phyloP scores from a whole-genome alignment of 768 basidiomycete species.

The Phylloporus rhodoxanthus region DNA sequence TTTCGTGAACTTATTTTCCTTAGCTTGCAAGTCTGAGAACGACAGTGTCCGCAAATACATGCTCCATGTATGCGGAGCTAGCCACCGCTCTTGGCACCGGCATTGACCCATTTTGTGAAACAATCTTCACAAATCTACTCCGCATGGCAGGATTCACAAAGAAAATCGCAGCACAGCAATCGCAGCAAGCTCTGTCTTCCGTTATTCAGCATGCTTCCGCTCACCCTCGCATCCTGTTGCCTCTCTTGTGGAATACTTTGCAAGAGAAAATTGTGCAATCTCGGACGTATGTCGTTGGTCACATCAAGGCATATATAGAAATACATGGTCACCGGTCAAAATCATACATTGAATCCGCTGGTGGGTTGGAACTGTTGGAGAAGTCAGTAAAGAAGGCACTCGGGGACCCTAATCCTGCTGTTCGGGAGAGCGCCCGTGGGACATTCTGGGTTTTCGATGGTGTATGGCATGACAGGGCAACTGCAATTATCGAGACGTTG shows the following conservation, averaged over 20 bases:
- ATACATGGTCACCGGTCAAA: constrained; percentile 62
- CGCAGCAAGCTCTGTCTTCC: constrained; percentile 65
- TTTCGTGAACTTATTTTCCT: constrained; percentile 1
- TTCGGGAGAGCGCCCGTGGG: constrained; percentile 64
- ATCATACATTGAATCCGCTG: constrained; percentile 59
- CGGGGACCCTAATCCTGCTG: constrained; percentile 72
- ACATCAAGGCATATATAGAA: constrained; percentile 72
- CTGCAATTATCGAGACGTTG: constrained; percentile 54
- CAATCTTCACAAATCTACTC: constrained; percentile 66
- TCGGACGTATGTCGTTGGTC: constrained; percentile 58
- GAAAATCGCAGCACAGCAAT: constrained; percentile 82
- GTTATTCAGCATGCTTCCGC: constrained; percentile 66
- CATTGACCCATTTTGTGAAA: constrained; percentile 79
- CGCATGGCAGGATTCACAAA: constrained; percentile 90
- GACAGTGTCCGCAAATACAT: constrained; percentile 77
- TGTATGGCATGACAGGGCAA: constrained; percentile 71
- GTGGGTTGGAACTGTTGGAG: constrained; percentile 67
- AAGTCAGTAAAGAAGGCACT: constrained; percentile 68
- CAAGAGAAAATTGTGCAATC: constrained; percentile 81
- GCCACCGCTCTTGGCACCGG: constrained; percentile 55
- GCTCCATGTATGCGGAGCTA: constrained; percentile 71
- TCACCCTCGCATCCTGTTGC: constrained; percentile 62
- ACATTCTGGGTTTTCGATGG: constrained; percentile 77
- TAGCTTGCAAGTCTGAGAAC: constrained; percentile 88
- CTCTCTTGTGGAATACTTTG: constrained; percentile 60